These are phyloP conservation scores for Macadamia integrifolia DNA, from an alignment of 164 flowering plant species.

Conservation along the genomic window DNA sequence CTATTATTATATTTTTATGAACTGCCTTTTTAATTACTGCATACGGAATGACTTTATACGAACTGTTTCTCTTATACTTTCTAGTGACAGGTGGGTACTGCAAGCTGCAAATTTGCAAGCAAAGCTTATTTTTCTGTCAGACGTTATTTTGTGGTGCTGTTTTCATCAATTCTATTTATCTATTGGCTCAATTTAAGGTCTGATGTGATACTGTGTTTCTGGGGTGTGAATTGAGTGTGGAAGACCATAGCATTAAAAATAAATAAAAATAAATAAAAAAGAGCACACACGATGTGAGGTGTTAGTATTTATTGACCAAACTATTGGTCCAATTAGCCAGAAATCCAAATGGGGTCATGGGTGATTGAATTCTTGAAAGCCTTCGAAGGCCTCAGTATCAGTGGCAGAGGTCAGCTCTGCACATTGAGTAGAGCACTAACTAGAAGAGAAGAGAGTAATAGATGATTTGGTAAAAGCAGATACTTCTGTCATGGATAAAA, in stretches of 20 bases:
- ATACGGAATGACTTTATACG: not conserved
- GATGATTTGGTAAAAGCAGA: too few relatives aligned
- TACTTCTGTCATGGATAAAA: too few relatives aligned
- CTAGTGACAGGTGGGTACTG: slow-evolving; percentile 65
- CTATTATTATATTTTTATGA: not conserved
- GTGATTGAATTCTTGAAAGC: too few relatives aligned
- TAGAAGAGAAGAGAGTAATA: too few relatives aligned
- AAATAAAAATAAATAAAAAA: too few relatives aligned
- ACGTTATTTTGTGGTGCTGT: slow-evolving; percentile 53
- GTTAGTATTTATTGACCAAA: too few relatives aligned
- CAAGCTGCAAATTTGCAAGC: slow-evolving; percentile 79
- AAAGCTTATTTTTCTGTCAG: slow-evolving; percentile 43
- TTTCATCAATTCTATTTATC: slow-evolving; percentile 69
- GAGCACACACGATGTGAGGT: too few relatives aligned
- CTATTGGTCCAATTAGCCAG: too few relatives aligned
- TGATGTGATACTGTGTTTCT: slow-evolving; percentile 7
- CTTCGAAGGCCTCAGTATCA: too few relatives aligned
- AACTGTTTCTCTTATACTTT: slow-evolving; percentile 6
- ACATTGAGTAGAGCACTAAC: too few relatives aligned
- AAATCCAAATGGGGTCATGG: too few relatives aligned
- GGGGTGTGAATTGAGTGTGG: not conserved
- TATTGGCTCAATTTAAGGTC: slow-evolving; percentile 93
- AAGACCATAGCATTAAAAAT: not conserved
- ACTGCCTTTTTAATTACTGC: not conserved
- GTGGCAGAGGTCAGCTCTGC: too few relatives aligned